Conservation (phyloP, 1,284 basidiomycete species). For the Melampsora larici-populina region DNA sequence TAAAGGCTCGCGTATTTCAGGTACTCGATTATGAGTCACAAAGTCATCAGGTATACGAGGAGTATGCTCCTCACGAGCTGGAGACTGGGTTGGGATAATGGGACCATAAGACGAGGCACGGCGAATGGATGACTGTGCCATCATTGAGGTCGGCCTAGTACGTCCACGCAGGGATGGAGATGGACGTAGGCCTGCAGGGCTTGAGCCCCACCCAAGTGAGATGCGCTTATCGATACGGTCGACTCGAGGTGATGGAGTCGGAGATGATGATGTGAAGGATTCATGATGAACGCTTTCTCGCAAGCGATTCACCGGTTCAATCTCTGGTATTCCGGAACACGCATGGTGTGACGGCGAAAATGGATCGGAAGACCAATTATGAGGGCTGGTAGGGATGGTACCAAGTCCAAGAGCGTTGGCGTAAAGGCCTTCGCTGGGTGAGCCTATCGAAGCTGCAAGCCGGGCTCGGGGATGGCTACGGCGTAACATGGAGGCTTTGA, state of each 20-base stretch:
- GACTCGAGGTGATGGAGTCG: neutral
- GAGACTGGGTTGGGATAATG: neutral
- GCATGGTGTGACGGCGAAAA: neutral
- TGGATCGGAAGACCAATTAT: neutral
- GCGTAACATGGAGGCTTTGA: neutral
- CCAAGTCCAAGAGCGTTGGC: constrained; percentile 1
- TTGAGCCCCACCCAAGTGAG: neutral
- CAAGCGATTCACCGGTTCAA: neutral
- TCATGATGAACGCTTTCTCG: too few species aligned
- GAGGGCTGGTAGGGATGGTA: neutral
- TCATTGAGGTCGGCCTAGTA: neutral
- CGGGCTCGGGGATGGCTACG: neutral
- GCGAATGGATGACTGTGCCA: neutral
- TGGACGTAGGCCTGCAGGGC: neutral
- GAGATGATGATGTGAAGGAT: too few species aligned
- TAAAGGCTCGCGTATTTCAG: neutral
- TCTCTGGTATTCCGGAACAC: neutral
- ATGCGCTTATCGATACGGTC: neutral
- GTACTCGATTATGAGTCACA: neutral
- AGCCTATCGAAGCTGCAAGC: neutral
- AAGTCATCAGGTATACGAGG: neutral
- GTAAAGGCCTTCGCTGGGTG: neutral
- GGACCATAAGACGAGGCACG: constrained; percentile 2
- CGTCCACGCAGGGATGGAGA: neutral
- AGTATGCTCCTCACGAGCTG: neutral